phyloP scores from a whole-genome alignment of 208 protist genomes.

The Herpetomonas tarakana region DNA sequence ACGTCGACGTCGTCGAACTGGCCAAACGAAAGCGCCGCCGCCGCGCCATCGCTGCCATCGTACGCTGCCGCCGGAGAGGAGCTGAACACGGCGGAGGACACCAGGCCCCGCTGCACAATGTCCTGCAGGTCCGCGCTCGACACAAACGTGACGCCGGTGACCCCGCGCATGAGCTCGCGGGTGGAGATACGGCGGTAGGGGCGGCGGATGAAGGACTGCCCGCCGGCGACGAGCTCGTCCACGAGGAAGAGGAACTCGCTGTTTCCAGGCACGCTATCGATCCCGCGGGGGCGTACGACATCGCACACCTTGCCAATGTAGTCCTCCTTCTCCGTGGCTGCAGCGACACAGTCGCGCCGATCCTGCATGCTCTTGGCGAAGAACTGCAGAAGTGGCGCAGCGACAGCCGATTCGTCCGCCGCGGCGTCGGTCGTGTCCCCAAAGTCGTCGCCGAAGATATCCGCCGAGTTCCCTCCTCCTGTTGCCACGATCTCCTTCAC shows the following conservation, averaged over 20 bases:
- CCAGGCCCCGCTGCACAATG: background rate
- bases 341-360: background rate
- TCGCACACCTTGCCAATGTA: background rate
- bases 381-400: background rate
- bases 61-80: background rate
- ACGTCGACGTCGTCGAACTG: background rate
- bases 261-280: background rate
- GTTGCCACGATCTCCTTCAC: slow-evolving; percentile 42
- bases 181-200: slow-evolving; percentile 71
- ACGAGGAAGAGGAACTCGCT: slow-evolving; percentile 5
- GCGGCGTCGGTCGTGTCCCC: background rate
- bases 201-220: slow-evolving; percentile 52
- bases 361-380: background rate
- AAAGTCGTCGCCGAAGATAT: no score
- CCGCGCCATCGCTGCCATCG: background rate
- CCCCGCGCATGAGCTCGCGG: slow-evolving; percentile 55
- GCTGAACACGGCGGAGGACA: background rate
- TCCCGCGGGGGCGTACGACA: background rate
- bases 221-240: slow-evolving; percentile 42
- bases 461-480: background rate
- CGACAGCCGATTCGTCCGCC: background rate
- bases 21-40: background rate
- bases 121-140: slow-evolving; percentile 19
- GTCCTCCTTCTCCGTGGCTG: background rate
- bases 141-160: slow-evolving; percentile 69